phyloP scores from a whole-genome alignment of 2,329 filamentous ascomycete genomes.

The Alternaria novae-zelandiae region DNA sequence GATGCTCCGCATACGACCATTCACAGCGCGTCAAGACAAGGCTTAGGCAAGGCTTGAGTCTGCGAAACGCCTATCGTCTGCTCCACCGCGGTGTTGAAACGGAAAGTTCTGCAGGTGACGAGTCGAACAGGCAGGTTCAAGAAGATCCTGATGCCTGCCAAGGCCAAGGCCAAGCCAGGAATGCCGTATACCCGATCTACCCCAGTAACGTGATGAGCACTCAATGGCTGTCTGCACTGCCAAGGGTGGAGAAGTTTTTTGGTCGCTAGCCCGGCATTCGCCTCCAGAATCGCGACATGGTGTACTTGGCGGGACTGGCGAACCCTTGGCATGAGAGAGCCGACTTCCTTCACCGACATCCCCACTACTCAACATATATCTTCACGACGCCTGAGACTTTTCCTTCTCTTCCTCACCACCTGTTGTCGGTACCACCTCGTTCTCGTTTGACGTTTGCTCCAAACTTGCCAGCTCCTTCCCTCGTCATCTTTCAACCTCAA shows the following conservation, averaged over 20 bases:
- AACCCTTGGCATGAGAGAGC: conserved; percentile 2
- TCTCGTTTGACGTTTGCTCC: background rate
- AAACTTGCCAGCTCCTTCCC: background rate
- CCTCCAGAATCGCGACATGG: background rate
- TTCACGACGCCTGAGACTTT: background rate
- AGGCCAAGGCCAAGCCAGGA: conserved; percentile 4
- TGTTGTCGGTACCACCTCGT: background rate
- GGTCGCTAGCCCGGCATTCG: conserved; percentile 1
- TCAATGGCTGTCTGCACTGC: conserved; percentile 2
- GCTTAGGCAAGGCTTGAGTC: conserved; percentile 2
- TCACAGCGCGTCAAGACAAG: background rate
- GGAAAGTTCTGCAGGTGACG: background rate
- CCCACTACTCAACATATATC: background rate
- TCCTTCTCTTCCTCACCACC: background rate
- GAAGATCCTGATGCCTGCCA: background rate
- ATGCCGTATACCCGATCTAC: conserved; percentile 7
- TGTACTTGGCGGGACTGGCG: background rate
- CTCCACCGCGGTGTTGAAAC: background rate
- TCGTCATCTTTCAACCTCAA: background rate
- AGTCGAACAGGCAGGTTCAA: conserved; percentile 1
- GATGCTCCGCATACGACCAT: background rate
- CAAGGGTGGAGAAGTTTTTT: conserved; percentile 7
- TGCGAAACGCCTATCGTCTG: background rate
- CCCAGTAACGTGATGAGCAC: background rate
- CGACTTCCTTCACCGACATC: conserved; percentile 1